Base-by-base conservation (phyloP, 139 green algal species). In the Trebouxia sp. region DNA sequence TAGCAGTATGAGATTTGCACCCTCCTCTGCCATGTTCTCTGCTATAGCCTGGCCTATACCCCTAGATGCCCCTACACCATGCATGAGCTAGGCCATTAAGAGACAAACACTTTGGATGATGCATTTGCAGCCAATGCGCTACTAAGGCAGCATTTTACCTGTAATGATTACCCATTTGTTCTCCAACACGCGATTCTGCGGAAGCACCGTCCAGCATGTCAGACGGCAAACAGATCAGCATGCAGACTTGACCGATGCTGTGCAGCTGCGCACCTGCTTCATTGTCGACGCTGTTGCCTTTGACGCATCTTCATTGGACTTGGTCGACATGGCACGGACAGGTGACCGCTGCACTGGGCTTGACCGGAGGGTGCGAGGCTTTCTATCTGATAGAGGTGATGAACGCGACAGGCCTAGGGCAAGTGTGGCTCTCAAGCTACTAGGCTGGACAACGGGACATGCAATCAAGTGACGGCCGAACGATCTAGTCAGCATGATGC, bases 1-100 rank as follows among this genome's bases (percentile, higher is more conserved):
- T 37, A 53, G 26, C 17, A 77, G n/a, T 39, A 77, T 77, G 22
- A 77, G 39, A n/a, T 77, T 77, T 28, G 67, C 67, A 35, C 41
- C 41, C 39, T 77, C 67, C 26, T 77, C 42, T 39, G 67, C 67
- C 41, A 56, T 56, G 9, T 26, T 11, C 41, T 77, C 67, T 38
- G 67, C 67, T 55, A 77, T 77, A 39, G 41, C 41, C 15, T 77
- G 67, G 39, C 67, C 67, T n/a, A 77, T 77, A 24, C 67, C 67
- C 39, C 67, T 56, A n/a, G 67, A 77, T 53, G 67, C 41, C 53
- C 67, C 67, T 77, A 22, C 11, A 32, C 26, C 17, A 51, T n/a
- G n/a, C n/a, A n/a, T n/a, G n/a, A n/a, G n/a, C n/a, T n/a, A n/a
- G n/a, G n/a, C n/a, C n/a, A n/a, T n/a, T n/a, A n/a, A n/a, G n/a